A percentile compares a stretch with the other conserved stretches of the same genome.
Conservation (phyloP, 306 rosid species). For the Comarum palustre region DNA sequence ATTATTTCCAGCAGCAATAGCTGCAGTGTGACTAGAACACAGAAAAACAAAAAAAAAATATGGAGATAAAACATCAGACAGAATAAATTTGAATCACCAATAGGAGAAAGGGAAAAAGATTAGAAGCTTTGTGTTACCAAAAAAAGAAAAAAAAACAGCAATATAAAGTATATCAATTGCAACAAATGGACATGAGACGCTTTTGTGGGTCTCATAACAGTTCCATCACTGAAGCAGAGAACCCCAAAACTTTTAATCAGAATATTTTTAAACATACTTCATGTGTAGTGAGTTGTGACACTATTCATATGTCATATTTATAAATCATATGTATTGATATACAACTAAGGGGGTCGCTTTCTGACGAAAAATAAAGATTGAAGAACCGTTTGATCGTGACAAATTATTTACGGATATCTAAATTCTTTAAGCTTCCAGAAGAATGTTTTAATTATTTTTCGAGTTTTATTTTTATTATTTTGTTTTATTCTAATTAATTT, state of each 20-base stretch:
- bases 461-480: too few relatives aligned
- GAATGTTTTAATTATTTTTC: too few relatives aligned
- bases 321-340: not conserved
- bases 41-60: slow-evolving; percentile 22
- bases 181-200: not conserved
- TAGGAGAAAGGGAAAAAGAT: slow-evolving; percentile 3
- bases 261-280: not conserved
- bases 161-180: not conserved
- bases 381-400: too few relatives aligned
- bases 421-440: too few relatives aligned
- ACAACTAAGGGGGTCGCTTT: too few relatives aligned
- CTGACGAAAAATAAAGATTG: too few relatives aligned
- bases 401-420: too few relatives aligned
- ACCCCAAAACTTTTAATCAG: slow-evolving; percentile 3
- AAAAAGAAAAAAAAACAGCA: not conserved
- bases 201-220: not conserved
- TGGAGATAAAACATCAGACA: slow-evolving; percentile 15
- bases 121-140: not conserved
- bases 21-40: slow-evolving; percentile 82
- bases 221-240: not conserved
- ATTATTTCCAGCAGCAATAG: slow-evolving; percentile 99
- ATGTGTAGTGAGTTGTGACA: not conserved
- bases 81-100: slow-evolving; percentile 1
- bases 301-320: not conserved
- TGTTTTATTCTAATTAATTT: too few relatives aligned